Evolutionary conservation across 2,329 filamentous ascomycete species (phyloP).

Genomic region (Neopestalotiopsis sp.): DNA sequence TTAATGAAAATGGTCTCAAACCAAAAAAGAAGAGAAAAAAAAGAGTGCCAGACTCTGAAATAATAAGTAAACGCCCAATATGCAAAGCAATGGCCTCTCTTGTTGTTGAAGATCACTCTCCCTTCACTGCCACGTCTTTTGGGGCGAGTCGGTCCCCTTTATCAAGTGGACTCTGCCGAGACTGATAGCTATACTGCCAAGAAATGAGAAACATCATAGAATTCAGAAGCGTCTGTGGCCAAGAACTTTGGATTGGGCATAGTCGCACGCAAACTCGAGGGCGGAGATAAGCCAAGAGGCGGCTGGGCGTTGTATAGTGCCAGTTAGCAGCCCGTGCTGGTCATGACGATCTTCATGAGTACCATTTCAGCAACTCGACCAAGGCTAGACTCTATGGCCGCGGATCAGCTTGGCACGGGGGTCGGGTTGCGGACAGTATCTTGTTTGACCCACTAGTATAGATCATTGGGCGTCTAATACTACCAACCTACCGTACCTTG

Average conservation of each 20-base stretch:
- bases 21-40: slow-evolving; percentile 13
- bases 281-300: slow-evolving; percentile 27
- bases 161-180: slow-evolving; percentile 11
- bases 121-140: neutral
- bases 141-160: slow-evolving; percentile 16
- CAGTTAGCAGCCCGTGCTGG: slow-evolving; percentile 24
- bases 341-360: slow-evolving; percentile 33
- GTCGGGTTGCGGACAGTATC: slow-evolving; percentile 4
- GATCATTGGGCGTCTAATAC: neutral
- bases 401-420: neutral
- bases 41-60: slow-evolving; percentile 22
- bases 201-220: slow-evolving; percentile 28
- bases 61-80: slow-evolving; percentile 24
- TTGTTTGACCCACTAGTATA: slow-evolving; percentile 15
- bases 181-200: slow-evolving; percentile 27
- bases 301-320: slow-evolving; percentile 18
- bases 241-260: slow-evolving; percentile 7
- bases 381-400: slow-evolving; percentile 2
- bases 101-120: slow-evolving; percentile 9
- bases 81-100: slow-evolving; percentile 22
- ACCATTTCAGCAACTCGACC: slow-evolving; percentile 24
- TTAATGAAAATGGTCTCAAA: neutral
- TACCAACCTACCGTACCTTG: slow-evolving; percentile 7
- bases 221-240: slow-evolving; percentile 15
- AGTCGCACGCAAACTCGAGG: slow-evolving; percentile 20